phyloP scores from a whole-genome alignment of 257 asterid genomes.

The Euphrasia confusa region DNA sequence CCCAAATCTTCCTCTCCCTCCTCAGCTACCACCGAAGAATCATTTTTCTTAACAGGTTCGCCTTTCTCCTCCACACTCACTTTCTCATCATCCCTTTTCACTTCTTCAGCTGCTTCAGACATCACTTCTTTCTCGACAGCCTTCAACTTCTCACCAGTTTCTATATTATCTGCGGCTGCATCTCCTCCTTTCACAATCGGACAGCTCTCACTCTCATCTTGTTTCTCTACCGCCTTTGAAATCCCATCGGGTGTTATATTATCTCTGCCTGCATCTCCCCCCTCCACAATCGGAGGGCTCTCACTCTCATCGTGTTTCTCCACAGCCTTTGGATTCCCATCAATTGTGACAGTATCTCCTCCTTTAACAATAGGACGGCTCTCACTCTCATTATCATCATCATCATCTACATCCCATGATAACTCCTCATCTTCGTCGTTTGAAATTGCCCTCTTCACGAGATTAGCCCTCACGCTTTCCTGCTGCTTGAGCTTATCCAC shows the following conservation, averaged over 20 bases:
- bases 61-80: slow-evolving; percentile 20
- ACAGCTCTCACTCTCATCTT: slow-evolving; percentile 15
- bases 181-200: background rate
- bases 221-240: slow-evolving; percentile 17
- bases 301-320: slow-evolving; percentile 22
- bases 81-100: slow-evolving; percentile 23
- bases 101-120: slow-evolving; percentile 24
- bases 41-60: slow-evolving; percentile 30
- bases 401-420: slow-evolving; percentile 86
- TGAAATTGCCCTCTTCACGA: slow-evolving; percentile 63
- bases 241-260: slow-evolving; percentile 21
- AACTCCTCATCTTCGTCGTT: slow-evolving; percentile 69
- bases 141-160: slow-evolving; percentile 12
- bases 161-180: background rate
- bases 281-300: slow-evolving; percentile 16
- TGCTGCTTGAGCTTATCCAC: slow-evolving; percentile 72
- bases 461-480: slow-evolving; percentile 68
- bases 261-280: slow-evolving; percentile 1
- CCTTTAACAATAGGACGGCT: slow-evolving; percentile 17
- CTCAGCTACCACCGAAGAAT: slow-evolving; percentile 27
- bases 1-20: slow-evolving; percentile 56
- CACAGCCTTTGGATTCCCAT: slow-evolving; percentile 13
- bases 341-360: slow-evolving; percentile 25
- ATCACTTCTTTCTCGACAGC: slow-evolving; percentile 27
- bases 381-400: slow-evolving; percentile 26